Evolutionary conservation across 805 yeast genomes (phyloP), one percentile per base, ranked within the genome.

Genomic region (Schwanniomyces occidentalis): DNA sequence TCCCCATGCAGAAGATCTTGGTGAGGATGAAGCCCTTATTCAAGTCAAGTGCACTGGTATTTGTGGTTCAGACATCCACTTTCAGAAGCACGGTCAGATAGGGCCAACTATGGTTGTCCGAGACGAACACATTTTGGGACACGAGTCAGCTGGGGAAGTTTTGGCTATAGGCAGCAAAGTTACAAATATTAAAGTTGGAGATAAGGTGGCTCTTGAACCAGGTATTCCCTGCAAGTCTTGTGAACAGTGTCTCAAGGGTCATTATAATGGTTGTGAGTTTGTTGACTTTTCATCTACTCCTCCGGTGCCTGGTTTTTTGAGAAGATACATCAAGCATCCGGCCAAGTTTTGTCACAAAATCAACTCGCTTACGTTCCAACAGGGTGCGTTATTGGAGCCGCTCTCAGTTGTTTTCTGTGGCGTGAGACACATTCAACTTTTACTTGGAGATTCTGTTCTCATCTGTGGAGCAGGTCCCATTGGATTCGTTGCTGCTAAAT

Each of bases 141-240:
- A 71, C 38, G 77, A 71, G 52, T 52, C 66, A 15, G 52, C 67
- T 24, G 77, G 76, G 27, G 68, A 64, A 30, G 69, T 78, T 14
- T 42, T 72, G 13, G 73, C 67, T 24, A 63, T 73, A 16, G 82
- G 81, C 18, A 52, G 60, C 10, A 63, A 63, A 7, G 83, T 77
- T 8, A 53, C 62, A 18, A 60, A 69, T 37, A 36, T 54, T 21
- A 62, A 69, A 38, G 65, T 63, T 18, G 76, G 77, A 29, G 76
- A 71, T 42, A 52, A 68, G 30, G 76, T 71, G 21, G 74, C 76
- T 14, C 52, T 71, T 42, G 76, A 78, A 54, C 82, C 83, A 5
- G 80, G 77, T 34, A 55, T 69, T 27, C 74, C 79, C 16, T 78
- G 82, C 45, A 56, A 65, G 24, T 49, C 51, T 21, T 49, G 56